Evolutionary conservation across 257 asterid genomes (phyloP).

Genomic region (Primulina eburnea): DNA sequence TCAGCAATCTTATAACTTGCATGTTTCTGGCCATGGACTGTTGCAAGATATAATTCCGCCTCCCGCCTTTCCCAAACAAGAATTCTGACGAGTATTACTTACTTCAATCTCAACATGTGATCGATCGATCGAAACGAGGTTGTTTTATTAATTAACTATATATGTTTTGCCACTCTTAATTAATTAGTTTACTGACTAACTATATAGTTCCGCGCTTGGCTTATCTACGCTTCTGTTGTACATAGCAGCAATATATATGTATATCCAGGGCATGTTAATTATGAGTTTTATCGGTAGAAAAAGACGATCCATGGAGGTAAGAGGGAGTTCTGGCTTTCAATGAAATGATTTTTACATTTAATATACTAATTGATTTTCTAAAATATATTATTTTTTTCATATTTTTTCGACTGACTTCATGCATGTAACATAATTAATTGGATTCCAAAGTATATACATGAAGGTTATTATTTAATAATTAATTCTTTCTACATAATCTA

Average conservation of each 20-base stretch:
- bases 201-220: neutral
- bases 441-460: too few species aligned
- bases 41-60: slow-evolving; percentile 50
- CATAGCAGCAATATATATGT: neutral
- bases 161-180: neutral
- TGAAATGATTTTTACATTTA: too few species aligned
- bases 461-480: too few species aligned
- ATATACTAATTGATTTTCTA: too few species aligned
- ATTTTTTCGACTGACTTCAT: too few species aligned
- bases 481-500: too few species aligned
- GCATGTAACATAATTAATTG: too few species aligned
- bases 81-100: neutral
- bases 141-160: too few species aligned
- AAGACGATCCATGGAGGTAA: too few species aligned
- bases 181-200: neutral
- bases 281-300: neutral
- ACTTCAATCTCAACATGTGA: neutral
- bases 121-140: neutral
- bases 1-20: slow-evolving; percentile 10
- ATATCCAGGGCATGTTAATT: neutral
- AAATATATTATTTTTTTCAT: too few species aligned
- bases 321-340: too few species aligned
- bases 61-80: slow-evolving; percentile 42
- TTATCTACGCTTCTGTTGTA: neutral
- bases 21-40: slow-evolving; percentile 45